A percentile compares a stretch with the other conserved stretches of the same genome.
Evolutionary conservation across 805 yeast genomes (phyloP).

Genomic region (Ogataea methanolica): DNA sequence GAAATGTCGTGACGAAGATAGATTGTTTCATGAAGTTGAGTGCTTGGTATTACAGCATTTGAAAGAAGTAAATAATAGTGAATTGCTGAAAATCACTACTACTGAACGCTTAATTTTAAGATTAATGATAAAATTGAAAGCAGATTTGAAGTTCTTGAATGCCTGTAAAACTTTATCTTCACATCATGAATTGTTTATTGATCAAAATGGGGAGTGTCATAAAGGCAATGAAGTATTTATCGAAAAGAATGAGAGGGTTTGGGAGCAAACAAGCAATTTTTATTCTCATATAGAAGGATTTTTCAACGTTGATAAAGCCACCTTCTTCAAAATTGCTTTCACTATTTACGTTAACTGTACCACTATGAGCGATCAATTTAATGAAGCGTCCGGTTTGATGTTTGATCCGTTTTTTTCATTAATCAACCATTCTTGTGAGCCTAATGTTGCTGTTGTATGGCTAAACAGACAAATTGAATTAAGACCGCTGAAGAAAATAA

Average conservation of each 20-base stretch:
- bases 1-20: conserved; percentile 11
- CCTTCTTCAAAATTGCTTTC: conserved; percentile 14
- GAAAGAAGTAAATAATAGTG: neutral
- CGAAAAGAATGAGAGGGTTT: neutral
- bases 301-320: conserved; percentile 6
- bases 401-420: conserved; percentile 35
- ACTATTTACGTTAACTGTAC: conserved; percentile 29
- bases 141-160: conserved; percentile 3
- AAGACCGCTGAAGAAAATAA: conserved; percentile 18
- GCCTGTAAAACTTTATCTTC: conserved; percentile 18
- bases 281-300: neutral
- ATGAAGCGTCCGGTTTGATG: conserved; percentile 29
- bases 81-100: conserved; percentile 3
- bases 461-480: conserved; percentile 15
- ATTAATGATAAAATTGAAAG: conserved; percentile 4
- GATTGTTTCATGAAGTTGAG: conserved; percentile 10
- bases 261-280: neutral
- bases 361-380: conserved; percentile 21
- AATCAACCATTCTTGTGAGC: conserved; percentile 38
- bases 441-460: conserved; percentile 28
- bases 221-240: too few relatives aligned
- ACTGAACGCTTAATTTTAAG: conserved; percentile 11
- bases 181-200: conserved; percentile 14
- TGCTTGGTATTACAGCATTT: conserved; percentile 7
- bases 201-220: neutral